Base-by-base conservation (phyloP, 257 asterid genomes). In the Nicotiana undulata region DNA sequence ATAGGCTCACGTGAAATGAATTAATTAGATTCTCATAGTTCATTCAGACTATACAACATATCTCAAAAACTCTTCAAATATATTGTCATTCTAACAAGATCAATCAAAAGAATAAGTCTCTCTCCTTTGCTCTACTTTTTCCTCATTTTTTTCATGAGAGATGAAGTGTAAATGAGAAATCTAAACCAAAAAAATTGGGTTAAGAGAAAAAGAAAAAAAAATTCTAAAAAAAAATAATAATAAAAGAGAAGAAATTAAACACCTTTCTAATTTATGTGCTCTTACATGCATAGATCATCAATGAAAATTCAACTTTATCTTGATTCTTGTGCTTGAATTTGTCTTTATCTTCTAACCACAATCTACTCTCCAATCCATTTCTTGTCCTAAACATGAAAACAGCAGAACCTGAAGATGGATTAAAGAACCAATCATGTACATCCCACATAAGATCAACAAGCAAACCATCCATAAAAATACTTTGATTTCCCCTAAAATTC, bases 401-500 rank as follows among this genome's bases (percentile, higher is more conserved):
- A 0, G 94, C 99, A 31, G 53, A 76, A 6, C 93, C 92, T 24
- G 94, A 70, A 2, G 85, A 78, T 0, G 92, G 81, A 72, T 84
- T 84, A 34, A 88, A 87, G 67, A 96, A 91, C 99, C 98, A 94
- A 51, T 88, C 98, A 80, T 94, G 97, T 49, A 92, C 97, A 83
- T 96, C 99, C 99, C 99, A 96, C 98, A 96, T 88, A 10, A 94
- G 85, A 88, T 96, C 99, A 70, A 96, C 88, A 51, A 92, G 58
- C 87, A 92, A 85, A 2, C 99, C 99, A 75, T 94, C 98, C 70
- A 94, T 81, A 72, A 91, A 91, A 15, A 96, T 88, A 2, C 98
- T 96, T 76, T 96, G 97, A 84, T 94, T 92, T 22, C 99, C 99
- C 40, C 99, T 86, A 83, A 96, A 96, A 82, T 96, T 96, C 99